Base-by-base conservation (phyloP, 2,329 filamentous ascomycete genomes). In the Arthrinium phaeospermum region DNA sequence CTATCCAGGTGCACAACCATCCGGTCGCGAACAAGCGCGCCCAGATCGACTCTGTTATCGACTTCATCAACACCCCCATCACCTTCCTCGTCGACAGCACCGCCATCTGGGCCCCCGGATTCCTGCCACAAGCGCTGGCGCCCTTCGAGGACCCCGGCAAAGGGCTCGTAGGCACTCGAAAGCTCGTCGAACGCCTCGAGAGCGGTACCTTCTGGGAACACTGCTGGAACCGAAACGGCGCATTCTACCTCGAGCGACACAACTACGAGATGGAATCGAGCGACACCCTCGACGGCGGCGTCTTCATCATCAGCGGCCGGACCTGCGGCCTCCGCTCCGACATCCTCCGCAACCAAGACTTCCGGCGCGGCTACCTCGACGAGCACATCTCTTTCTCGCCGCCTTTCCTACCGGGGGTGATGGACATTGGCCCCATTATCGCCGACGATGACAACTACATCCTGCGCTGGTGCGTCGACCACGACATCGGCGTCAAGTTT, bases 401-500 rank as follows among this genome's bases (percentile, higher is more conserved):
- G 78, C 53, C 53, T 12, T 12, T 8, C 46, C 6, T 34, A 16
- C 51, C 0, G 80, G 85, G 0, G 1, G 16, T 16, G 19, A 6
- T 22, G 4, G 19, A 13, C 8, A 82, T 80, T 0, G 83, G 84
- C 0, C 86, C 86, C 0, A 78, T 91, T 1, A 85, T 86, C 27
- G 82, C 84, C 0, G 90, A 91, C 73, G 90, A 91, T 72, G 90
- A 92, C 81, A 91, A 91, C 78, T 91, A 86, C 75, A 81, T 89
- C 47, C 91, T 90, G 0, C 83, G 90, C 14, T 89, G 85, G 73
- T 82, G 86, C 7, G 84, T 89, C 57, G 81, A 81, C 13, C 78
- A 85, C 7, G 84, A 83, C n/a, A 90, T 85, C 84, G 81, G 84
- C 10, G 86, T 91, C 72, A 83, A 84, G 67, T 86, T 91, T 69